phyloP scores from a whole-genome alignment of 371 early-diverging fungal genomes.

The Amoeboaphelidium protococcarum region DNA sequence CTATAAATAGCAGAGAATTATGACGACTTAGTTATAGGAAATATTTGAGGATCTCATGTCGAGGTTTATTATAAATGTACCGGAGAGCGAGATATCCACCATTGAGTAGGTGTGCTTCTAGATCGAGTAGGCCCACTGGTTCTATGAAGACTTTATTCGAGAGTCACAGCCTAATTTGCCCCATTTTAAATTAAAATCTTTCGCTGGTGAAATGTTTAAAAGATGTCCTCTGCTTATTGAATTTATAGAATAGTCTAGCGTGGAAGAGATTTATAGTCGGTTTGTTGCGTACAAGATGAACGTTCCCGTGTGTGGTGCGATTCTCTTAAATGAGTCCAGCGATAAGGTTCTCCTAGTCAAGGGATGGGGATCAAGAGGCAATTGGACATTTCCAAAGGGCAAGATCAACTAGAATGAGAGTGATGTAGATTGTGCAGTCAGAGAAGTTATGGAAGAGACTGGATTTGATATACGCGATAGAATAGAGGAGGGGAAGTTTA shows the following conservation, averaged over 20 bases:
- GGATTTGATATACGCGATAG: conserved; percentile 54
- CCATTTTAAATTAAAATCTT: conserved; percentile 47
- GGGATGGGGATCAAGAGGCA: conserved; percentile 58
- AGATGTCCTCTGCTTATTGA: conserved; percentile 65
- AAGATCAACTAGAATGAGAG: conserved; percentile 93
- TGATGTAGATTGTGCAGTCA: conserved; percentile 66
- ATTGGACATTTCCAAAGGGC: conserved; percentile 97
- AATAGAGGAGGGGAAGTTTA: conserved; percentile 30
- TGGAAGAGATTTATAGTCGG: conserved; percentile 49
- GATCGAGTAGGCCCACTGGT: conserved; percentile 99
- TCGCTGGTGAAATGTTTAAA: conserved; percentile 45
- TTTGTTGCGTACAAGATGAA: conserved; percentile 89
- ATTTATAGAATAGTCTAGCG: conserved; percentile 44
- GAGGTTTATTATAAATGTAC: conserved; percentile 88
- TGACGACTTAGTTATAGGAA: too few species aligned
- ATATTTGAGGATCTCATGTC: conserved; percentile 10
- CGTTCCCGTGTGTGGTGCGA: conserved; percentile 98
- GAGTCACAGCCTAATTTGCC: conserved; percentile 48
- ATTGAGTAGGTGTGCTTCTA: conserved; percentile 92
- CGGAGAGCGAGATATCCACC: conserved; percentile 61
- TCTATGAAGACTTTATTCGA: conserved; percentile 90
- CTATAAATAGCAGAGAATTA: too few species aligned
- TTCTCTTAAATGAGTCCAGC: conserved; percentile 58
- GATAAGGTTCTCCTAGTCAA: conserved; percentile 69
- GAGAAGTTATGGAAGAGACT: conserved; percentile 92